These are phyloP conservation scores for Chloris gayana DNA, from an alignment of 176 grass and related monocot species.

Conservation along the genomic window DNA sequence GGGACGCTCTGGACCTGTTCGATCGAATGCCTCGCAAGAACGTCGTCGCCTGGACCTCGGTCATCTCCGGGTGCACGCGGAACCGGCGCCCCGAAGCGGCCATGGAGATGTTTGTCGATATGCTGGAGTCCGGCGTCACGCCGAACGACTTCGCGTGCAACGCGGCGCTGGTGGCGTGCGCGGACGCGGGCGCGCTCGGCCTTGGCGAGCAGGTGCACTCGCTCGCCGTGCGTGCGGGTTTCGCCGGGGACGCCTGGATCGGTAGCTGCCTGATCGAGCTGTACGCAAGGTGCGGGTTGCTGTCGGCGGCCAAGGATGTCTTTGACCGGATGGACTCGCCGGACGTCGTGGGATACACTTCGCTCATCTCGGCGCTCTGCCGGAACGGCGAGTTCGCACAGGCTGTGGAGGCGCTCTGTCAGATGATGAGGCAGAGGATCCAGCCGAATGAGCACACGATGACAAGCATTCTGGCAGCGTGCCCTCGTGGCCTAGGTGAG, in stretches of 20 bases:
- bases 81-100: constrained; percentile 21
- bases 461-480: constrained; percentile 51
- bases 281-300: constrained; percentile 58
- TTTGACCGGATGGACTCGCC: constrained; percentile 52
- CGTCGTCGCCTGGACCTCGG: constrained; percentile 77
- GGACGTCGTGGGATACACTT: constrained; percentile 73
- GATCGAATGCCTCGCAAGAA: constrained; percentile 72
- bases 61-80: constrained; percentile 60
- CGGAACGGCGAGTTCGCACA: constrained; percentile 35
- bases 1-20: constrained; percentile 49
- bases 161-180: constrained; percentile 66
- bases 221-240: constrained; percentile 48
- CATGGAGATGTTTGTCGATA: constrained; percentile 44
- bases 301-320: constrained; percentile 38
- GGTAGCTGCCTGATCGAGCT: constrained; percentile 58
- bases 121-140: constrained; percentile 54
- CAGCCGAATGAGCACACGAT: constrained; percentile 74
- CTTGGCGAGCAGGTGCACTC: constrained; percentile 71
- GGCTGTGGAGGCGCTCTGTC: constrained; percentile 37
- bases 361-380: constrained; percentile 69
- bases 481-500: constrained; percentile 47
- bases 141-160: constrained; percentile 75
- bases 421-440: constrained; percentile 51
- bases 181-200: constrained; percentile 37
- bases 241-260: constrained; percentile 50